Percentiles rank a stretch among this genome's conserved stretches.
Evolutionary conservation across 164 flowering plant genomes (phyloP).

Genomic region (Vitis vinifera): DNA sequence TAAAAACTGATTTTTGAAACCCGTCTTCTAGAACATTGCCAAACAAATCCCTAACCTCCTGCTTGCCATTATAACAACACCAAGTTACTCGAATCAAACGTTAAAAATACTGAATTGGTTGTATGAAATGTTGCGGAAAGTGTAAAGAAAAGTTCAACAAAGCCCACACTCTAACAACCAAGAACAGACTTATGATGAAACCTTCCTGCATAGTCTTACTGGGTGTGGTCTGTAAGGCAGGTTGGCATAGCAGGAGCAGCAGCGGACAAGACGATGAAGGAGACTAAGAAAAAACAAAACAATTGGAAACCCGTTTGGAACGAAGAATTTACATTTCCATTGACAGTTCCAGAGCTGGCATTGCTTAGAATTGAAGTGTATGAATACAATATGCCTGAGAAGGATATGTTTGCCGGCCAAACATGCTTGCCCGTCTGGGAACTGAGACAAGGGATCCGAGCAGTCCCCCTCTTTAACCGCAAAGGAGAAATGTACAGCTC

Average conservation of each 20-base stretch:
- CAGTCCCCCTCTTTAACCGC: constrained; percentile 41
- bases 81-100: too few relatives aligned
- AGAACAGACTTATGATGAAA: neutral
- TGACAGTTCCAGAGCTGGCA: constrained; percentile 62
- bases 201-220: neutral
- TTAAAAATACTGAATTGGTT: too few relatives aligned
- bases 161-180: too few relatives aligned
- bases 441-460: constrained; percentile 41
- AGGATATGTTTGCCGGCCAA: constrained; percentile 52
- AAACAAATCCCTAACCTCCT: too few relatives aligned
- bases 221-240: constrained; percentile 18
- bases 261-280: constrained; percentile 42
- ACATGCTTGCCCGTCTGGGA: constrained; percentile 50
- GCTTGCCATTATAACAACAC: too few relatives aligned
- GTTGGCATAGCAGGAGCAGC: constrained; percentile 59
- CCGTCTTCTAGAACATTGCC: too few relatives aligned
- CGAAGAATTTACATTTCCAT: constrained; percentile 49
- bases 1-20: too few relatives aligned
- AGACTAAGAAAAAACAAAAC: constrained; percentile 41
- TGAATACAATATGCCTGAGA: constrained; percentile 43
- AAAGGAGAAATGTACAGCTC: constrained; percentile 39
- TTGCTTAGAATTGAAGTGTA: constrained; percentile 49
- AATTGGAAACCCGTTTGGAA: constrained; percentile 60
- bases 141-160: too few relatives aligned
- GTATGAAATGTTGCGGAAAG: too few relatives aligned